Percentiles rank a stretch among this genome's conserved stretches.
Evolutionary conservation across 225 moss, liverwort and hornwort species (phyloP).

Genomic region (Pseudisothecium myosuroides): DNA sequence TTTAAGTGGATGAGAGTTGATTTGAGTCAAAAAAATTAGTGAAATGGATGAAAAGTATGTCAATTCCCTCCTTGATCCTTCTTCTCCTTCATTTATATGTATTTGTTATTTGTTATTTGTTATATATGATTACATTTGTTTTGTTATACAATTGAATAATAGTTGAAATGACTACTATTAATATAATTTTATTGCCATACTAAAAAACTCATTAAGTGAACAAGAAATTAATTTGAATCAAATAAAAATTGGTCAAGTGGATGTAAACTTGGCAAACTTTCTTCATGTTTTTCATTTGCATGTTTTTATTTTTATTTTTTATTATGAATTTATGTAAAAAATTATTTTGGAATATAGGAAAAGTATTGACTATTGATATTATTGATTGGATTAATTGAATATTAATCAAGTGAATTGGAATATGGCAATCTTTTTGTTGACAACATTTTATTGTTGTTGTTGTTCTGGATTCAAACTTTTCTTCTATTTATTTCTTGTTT

Average conservation of each 20-base stretch:
- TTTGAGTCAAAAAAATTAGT: neutral
- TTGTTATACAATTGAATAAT: neutral
- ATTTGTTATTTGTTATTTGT: neutral
- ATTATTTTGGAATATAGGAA: neutral
- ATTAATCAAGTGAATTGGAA: neutral
- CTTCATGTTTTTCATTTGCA: fast-evolving
- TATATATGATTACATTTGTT: neutral
- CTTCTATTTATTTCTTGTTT: neutral
- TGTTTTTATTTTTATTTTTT: neutral
- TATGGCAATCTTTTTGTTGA: neutral
- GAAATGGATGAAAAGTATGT: neutral
- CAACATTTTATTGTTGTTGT: neutral
- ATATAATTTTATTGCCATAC: no score
- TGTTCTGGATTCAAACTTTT: neutral
- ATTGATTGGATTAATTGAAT: neutral
- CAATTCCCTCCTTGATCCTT: fast-evolving
- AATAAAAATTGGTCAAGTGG: neutral
- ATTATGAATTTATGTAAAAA: neutral
- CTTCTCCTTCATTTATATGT: neutral
- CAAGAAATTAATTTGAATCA: neutral
- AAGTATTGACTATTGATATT: neutral
- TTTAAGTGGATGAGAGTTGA: neutral
- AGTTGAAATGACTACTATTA: no score
- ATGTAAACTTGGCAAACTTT: neutral
- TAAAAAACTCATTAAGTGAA: neutral